Evolutionary conservation across 2,329 filamentous ascomycete species (phyloP), one percentile per base, ranked within the genome.

Genomic region (Hirsutella minnesotensis): DNA sequence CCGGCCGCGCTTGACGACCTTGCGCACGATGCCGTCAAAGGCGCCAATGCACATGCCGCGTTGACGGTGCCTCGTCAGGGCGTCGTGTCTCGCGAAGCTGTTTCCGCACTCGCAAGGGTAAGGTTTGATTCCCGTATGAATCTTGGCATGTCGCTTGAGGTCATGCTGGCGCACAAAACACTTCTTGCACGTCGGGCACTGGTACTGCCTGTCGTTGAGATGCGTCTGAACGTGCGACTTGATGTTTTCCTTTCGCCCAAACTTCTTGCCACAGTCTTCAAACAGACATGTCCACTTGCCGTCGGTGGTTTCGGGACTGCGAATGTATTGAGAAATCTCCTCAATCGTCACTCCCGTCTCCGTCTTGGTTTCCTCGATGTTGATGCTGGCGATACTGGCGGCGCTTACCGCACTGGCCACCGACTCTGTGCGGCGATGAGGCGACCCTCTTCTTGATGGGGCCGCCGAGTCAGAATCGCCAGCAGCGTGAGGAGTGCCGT

Each of bases 141-240:
- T 98, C 67, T 96, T 95, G 52, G 89, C 84, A 59, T 98, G 92
- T 47, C 92, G 81, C 70, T 96, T 98, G 47, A 96, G 79, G 61
- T 98, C 92, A 60, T 98, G 92, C 55, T 95, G 89, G 31, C 92
- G 83, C 35, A 96, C 92, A 60, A 98, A 98, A 65, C 88, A 90
- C 67, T 96, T 96, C 41, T 83, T 75, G 68, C 92, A 98, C 43
- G 85, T 82, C 38, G 90, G 88, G 65, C 92, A 98, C 62, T 86
- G 83, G 66, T 87, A 98, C 60, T 95, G 92, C 39, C 92, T 78
- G 61, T 98, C 92, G 55, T 94, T 92, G 49, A 98, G 81, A 64
- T 98, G 92, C 3, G 92, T 98, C 65, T 98, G 92, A 13, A 98
- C 86, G 61, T 98, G 92, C 1, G 89, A 94, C 61, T 95, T 94